These are phyloP conservation scores for Metschnikowia sp. DNA, from an alignment of 805 yeast genomes.

Conservation along the genomic window DNA sequence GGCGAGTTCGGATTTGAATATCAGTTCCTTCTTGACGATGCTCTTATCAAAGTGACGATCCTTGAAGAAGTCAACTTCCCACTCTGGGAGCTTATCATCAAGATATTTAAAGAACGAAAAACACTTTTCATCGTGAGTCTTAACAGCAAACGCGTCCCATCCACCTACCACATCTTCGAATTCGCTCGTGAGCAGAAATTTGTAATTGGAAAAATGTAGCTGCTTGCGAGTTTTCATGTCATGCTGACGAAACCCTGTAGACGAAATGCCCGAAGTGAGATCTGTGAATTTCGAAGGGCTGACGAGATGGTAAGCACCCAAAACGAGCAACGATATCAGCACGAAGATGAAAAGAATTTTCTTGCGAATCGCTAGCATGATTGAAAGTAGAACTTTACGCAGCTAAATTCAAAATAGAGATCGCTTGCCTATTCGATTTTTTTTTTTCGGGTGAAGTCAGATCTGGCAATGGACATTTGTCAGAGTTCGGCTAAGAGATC, in stretches of 20 bases:
- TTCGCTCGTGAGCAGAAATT: constrained; percentile 8
- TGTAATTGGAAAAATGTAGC: constrained; percentile 14
- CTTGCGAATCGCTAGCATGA: neutral
- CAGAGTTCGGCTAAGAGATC: neutral
- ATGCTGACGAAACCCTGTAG: constrained; percentile 2
- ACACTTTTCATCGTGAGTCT: constrained; percentile 10
- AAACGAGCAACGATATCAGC: constrained; percentile 1
- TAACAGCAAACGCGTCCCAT: constrained; percentile 13
- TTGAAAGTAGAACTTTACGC: too few species aligned
- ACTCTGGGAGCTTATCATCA: constrained; percentile 11
- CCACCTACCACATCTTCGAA: constrained; percentile 7
- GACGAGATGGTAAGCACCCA: constrained; percentile 5
- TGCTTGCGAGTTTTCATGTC: constrained; percentile 7
- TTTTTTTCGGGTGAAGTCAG: neutral
- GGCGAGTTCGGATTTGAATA: constrained; percentile 3
- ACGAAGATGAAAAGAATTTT: constrained; percentile 3
- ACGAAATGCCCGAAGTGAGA: neutral
- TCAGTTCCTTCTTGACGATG: constrained; percentile 8
- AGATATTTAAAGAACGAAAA: constrained; percentile 9
- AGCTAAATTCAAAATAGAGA: too few species aligned
- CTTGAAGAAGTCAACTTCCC: constrained; percentile 8
- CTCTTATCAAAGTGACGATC: constrained; percentile 11
- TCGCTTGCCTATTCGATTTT: too few species aligned
- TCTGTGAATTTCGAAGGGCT: neutral
- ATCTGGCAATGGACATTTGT: too few species aligned